These are phyloP conservation scores for Coniosporium tulheliwenetii DNA, from an alignment of 2,329 filamentous ascomycete species.

Conservation along the genomic window DNA sequence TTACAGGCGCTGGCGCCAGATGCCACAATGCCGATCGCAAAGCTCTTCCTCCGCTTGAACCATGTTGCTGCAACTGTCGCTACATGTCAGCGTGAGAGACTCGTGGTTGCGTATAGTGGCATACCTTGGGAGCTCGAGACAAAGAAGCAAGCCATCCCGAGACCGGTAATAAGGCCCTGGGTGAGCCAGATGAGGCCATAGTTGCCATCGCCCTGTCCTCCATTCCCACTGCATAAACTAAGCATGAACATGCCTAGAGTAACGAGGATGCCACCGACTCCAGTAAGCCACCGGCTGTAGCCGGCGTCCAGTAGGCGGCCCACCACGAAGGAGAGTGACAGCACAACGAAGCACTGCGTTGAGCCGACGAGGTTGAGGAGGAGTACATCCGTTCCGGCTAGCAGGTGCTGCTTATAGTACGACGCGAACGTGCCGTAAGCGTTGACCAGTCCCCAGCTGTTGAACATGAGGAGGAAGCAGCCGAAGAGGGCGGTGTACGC, in stretches of 20 bases:
- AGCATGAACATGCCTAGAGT: constrained; percentile 29
- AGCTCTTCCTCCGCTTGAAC: constrained; percentile 29
- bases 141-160: constrained; percentile 38
- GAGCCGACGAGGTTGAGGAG: constrained; percentile 31
- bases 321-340: constrained; percentile 28
- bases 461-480: constrained; percentile 36
- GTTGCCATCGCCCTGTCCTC: constrained; percentile 17
- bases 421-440: constrained; percentile 34
- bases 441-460: constrained; percentile 32
- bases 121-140: constrained; percentile 34
- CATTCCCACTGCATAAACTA: constrained; percentile 23
- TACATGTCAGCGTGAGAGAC: constrained; percentile 2
- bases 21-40: constrained; percentile 34
- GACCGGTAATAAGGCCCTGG: constrained; percentile 29
- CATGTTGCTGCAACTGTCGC: constrained; percentile 30
- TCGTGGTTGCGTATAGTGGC: constrained; percentile 4
- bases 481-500: constrained; percentile 28
- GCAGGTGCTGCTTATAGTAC: constrained; percentile 30
- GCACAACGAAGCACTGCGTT: constrained; percentile 30
- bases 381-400: constrained; percentile 23
- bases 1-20: constrained; percentile 30
- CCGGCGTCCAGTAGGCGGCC: constrained; percentile 33
- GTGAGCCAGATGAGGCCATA: constrained; percentile 29
- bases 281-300: constrained; percentile 22
- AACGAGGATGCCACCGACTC: constrained; percentile 25